Evolutionary conservation across 2,329 filamentous ascomycete species (phyloP).

Genomic region (Pestalotiopsis sp.): DNA sequence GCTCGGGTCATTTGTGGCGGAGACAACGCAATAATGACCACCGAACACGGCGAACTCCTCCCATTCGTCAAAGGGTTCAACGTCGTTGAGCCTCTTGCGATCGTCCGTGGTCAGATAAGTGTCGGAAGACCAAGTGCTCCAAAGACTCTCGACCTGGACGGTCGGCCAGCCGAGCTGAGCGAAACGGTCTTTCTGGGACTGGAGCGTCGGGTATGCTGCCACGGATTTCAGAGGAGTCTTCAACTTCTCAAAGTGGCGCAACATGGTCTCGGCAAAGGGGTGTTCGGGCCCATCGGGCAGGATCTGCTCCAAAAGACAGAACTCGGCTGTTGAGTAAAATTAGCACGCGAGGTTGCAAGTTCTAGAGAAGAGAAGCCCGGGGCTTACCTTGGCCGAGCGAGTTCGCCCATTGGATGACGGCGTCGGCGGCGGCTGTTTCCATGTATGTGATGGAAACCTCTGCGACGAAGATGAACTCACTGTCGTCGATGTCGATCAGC

Average conservation of each 20-base stretch:
- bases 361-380: not conserved
- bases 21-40: constrained; percentile 81
- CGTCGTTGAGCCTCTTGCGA: constrained; percentile 63
- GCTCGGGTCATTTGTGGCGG: constrained; percentile 50
- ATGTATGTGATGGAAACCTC: constrained; percentile 94
- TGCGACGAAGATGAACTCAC: constrained; percentile 76
- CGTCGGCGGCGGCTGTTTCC: constrained; percentile 73
- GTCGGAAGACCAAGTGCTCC: constrained; percentile 79
- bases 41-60: constrained; percentile 89
- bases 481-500: constrained; percentile 60
- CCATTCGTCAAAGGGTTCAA: constrained; percentile 94
- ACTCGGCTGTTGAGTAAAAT: constrained; percentile 58
- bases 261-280: constrained; percentile 87
- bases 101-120: constrained; percentile 65
- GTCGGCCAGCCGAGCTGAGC: constrained; percentile 66
- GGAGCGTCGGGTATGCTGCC: constrained; percentile 66
- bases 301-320: constrained; percentile 86
- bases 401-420: constrained; percentile 78
- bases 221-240: constrained; percentile 79
- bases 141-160: constrained; percentile 69
- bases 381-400: constrained; percentile 64
- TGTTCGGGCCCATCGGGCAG: constrained; percentile 77
- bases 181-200: constrained; percentile 73
- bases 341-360: constrained; percentile 1
- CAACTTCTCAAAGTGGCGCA: constrained; percentile 80